phyloP scores from a whole-genome alignment of 140 eudicot genomes.

The Bidens hawaiensis region DNA sequence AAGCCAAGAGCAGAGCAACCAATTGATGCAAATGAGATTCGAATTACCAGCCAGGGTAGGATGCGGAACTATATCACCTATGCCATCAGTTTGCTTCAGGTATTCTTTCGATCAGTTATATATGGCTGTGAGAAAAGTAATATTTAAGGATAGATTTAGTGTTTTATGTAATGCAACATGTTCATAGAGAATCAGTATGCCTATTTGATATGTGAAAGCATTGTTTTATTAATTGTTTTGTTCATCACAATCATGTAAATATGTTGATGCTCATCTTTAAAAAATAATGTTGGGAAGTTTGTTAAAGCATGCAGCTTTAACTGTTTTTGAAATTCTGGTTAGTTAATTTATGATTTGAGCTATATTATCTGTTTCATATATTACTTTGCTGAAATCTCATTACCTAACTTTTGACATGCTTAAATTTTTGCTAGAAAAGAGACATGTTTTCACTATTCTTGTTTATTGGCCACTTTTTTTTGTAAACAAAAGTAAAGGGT shows the following conservation, averaged over 20 bases:
- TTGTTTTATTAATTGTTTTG: background rate
- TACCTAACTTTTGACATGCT: no score
- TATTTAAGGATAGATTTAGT: background rate
- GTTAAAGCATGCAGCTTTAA: no score
- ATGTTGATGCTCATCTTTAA: no score
- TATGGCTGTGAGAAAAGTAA: background rate
- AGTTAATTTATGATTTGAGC: no score
- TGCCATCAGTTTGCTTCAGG: constrained; percentile 70
- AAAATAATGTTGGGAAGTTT: background rate
- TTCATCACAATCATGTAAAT: no score
- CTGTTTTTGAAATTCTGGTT: no score
- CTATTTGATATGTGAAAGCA: background rate
- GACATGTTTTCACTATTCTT: no score
- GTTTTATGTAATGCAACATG: background rate
- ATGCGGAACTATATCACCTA: constrained; percentile 41
- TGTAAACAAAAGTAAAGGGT: no score
- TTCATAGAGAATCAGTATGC: background rate
- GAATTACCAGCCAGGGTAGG: constrained; percentile 35
- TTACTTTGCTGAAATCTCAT: no score
- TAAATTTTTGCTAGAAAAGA: no score
- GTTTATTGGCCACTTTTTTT: no score
- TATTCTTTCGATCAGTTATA: background rate
- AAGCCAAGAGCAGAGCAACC: constrained; percentile 34
- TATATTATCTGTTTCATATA: no score
- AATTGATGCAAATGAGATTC: constrained; percentile 35